A percentile compares a stretch with the other conserved stretches of the same genome.
These are phyloP conservation scores for Kwoniella dendrophila DNA, from an alignment of 768 basidiomycete genomes.

Conservation along the genomic window DNA sequence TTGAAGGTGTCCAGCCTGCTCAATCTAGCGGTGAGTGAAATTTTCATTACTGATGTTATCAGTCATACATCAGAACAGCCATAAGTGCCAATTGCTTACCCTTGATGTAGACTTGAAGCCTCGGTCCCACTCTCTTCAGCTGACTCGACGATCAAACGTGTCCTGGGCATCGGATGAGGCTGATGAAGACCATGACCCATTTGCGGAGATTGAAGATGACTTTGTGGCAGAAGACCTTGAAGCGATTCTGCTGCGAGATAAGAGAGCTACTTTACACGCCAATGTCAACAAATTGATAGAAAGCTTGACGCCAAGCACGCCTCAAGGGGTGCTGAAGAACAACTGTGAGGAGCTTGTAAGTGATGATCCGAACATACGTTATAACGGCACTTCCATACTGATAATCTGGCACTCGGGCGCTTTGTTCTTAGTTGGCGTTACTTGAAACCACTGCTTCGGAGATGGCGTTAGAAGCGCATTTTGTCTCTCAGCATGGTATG, in stretches of 20 bases:
- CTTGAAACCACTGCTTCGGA: conserved; percentile 67
- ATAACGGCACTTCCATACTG: no score
- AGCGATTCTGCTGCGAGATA: conserved; percentile 88
- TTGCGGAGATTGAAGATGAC: conserved; percentile 95
- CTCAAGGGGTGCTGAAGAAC: conserved; percentile 73
- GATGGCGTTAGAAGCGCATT: conserved; percentile 78
- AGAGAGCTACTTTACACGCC: conserved; percentile 81
- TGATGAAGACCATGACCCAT: conserved; percentile 86
- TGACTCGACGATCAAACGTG: conserved; percentile 82
- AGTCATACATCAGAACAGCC: background rate
- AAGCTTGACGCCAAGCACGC: conserved; percentile 75
- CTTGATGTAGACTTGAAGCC: background rate
- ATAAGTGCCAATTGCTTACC: background rate
- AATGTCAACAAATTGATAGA: conserved; percentile 83
- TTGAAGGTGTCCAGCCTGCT: conserved; percentile 59
- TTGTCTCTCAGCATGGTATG: conserved; percentile 92
- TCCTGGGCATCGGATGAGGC: conserved; percentile 86
- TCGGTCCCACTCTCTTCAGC: conserved; percentile 67
- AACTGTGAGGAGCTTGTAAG: conserved; percentile 85
- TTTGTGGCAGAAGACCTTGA: conserved; percentile 79
- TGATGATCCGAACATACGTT: no score
- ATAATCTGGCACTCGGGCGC: background rate
- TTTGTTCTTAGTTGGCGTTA: conserved; percentile 68
- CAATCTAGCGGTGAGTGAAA: conserved; percentile 58
- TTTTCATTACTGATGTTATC: background rate